phyloP scores from a whole-genome alignment of 768 basidiomycete species.

The Tylopilus felleus region DNA sequence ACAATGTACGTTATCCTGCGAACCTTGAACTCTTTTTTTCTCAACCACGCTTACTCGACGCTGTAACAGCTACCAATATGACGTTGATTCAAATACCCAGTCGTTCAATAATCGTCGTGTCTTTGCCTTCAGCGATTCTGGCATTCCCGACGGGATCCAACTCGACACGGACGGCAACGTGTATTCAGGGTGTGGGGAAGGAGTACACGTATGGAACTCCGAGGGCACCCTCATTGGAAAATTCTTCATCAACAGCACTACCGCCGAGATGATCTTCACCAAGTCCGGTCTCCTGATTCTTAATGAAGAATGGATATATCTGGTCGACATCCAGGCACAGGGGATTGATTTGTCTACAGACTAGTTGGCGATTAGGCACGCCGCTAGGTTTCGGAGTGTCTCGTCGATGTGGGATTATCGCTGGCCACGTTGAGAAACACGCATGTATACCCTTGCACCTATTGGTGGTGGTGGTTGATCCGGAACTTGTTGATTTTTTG shows the following conservation, averaged over 20 bases:
- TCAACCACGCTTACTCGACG: neutral
- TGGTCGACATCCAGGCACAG: conserved; percentile 35
- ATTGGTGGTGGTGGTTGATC: neutral
- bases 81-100: conserved; percentile 55
- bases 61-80: conserved; percentile 56
- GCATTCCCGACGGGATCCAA: conserved; percentile 66
- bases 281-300: conserved; percentile 39
- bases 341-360: conserved; percentile 20
- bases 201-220: conserved; percentile 58
- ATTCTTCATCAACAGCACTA: conserved; percentile 26
- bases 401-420: neutral
- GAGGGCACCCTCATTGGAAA: conserved; percentile 47
- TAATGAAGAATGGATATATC: conserved; percentile 38
- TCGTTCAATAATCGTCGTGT: conserved; percentile 59
- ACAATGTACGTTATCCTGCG: conserved; percentile 51
- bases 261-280: conserved; percentile 42
- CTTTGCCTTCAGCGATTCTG: conserved; percentile 65
- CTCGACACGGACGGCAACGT: conserved; percentile 65
- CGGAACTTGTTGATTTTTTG: neutral
- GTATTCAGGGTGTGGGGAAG: conserved; percentile 67
- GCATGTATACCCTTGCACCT: neutral
- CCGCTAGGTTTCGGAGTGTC: neutral
- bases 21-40: neutral
- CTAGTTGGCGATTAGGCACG: conserved; percentile 1
- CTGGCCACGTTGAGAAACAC: neutral